Evolutionary conservation across 768 basidiomycete species (phyloP), one percentile per base, ranked within the genome.

Genomic region (Stropharia rugosoannulata): DNA sequence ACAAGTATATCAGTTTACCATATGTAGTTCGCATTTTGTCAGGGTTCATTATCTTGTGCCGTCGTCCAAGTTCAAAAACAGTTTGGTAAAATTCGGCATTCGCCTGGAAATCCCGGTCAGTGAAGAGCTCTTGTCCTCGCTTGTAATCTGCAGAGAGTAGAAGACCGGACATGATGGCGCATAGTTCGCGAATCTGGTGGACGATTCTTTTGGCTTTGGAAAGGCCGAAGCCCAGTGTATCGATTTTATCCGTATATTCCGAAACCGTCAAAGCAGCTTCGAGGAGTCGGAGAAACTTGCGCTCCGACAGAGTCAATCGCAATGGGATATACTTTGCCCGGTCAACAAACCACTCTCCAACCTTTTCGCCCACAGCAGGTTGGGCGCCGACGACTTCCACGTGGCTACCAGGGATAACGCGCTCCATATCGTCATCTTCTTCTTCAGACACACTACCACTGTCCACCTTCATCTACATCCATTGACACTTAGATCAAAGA

Each of bases 31-130:
- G 81, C 91, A 93, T 93, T 63, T 93, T 93, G 66, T 93, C 92
- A 0, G 92, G 92, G 62, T 93, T 94, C 89, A 90, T 92, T 65
- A 94, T 93, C 69, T 93, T 93, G 66, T 93, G 89, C 55, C 91
- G 79, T 48, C 90, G 76, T 16, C 92, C 90, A 19, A 93, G 79
- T 70, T 93, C 91, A 59, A 93, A 93, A 22, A 93, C 78, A 12
- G 77, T 71, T 63, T 91, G 89, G 64, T 87, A 94, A 65, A 93
- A 94, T 7, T 86, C 83, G 15, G 82, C 83, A 62, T 94, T 94
- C 12, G 82, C 77, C 57, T 88, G 77, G 65, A 94, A 94, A 67
- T 94, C 89, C 18, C 89, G 82, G 59, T 91, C 87, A 39, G 82
- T 73, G 68, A 94, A 93, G 13, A 94, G 79, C 59, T 92, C 88